These are phyloP conservation scores for Chrysanthemum makinoi DNA, from an alignment of 129 eudicot species.

Conservation along the genomic window DNA sequence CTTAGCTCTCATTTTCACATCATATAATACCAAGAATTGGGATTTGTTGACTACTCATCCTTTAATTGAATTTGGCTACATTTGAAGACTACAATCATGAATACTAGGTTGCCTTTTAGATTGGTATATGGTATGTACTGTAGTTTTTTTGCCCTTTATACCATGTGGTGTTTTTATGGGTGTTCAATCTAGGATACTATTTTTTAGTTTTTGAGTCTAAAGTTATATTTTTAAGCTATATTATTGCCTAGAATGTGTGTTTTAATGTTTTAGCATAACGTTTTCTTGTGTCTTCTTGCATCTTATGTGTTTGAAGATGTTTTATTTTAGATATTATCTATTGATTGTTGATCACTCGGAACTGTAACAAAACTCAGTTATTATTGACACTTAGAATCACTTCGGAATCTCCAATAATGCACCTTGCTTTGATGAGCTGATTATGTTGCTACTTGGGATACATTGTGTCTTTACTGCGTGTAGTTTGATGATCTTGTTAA, in stretches of 20 bases:
- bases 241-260: not conserved
- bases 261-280: not conserved
- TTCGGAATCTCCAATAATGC: not conserved
- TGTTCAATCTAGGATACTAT: too few relatives aligned
- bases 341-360: slow-evolving; percentile 3
- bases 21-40: too few relatives aligned
- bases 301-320: slow-evolving; percentile 6
- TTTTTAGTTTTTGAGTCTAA: not conserved
- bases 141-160: too few relatives aligned
- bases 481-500: not conserved
- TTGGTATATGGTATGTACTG: too few relatives aligned
- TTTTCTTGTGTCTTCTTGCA: not conserved
- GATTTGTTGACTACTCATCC: too few relatives aligned
- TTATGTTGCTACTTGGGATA: not conserved
- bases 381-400: not conserved
- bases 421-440: not conserved
- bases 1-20: too few relatives aligned
- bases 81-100: too few relatives aligned
- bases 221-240: not conserved
- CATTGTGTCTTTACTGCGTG: not conserved
- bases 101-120: too few relatives aligned
- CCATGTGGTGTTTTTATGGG: too few relatives aligned
- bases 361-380: not conserved
- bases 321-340: not conserved
- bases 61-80: too few relatives aligned